Evolutionary conservation across 306 rosid species (phyloP).

Genomic region (Fragaria nilgerrensis): DNA sequence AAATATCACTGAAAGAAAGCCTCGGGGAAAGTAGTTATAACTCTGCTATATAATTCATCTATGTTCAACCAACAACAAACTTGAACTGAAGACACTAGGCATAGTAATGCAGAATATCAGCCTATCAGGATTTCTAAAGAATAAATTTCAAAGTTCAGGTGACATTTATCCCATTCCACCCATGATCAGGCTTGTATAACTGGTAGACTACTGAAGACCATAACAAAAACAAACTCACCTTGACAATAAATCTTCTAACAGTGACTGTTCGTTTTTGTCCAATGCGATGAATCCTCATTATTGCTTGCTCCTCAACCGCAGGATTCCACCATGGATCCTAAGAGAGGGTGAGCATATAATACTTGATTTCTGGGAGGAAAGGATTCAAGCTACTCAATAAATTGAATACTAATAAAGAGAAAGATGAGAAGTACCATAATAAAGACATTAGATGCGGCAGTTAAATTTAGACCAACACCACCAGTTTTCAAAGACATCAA

Average conservation of each 20-base stretch:
- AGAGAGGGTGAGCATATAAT: neutral
- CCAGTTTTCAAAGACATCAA: constrained; percentile 79
- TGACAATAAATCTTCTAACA: constrained; percentile 52
- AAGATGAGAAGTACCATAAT: constrained; percentile 48
- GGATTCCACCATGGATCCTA: constrained; percentile 99
- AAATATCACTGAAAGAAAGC: neutral
- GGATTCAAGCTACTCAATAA: neutral
- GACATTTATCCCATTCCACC: neutral
- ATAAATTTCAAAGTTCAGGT: neutral
- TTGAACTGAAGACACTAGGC: neutral
- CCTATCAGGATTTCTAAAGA: no score
- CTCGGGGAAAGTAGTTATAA: neutral
- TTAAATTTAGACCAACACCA: constrained; percentile 91
- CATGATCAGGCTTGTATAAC: neutral
- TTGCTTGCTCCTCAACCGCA: constrained; percentile 93
- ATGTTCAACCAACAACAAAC: neutral
- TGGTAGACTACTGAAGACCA: neutral
- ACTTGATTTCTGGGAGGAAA: constrained; percentile 1
- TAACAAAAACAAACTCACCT: constrained; percentile 22
- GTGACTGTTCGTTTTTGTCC: constrained; percentile 57
- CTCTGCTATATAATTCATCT: neutral
- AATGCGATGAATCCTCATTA: constrained; percentile 85
- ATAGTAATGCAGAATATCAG: neutral
- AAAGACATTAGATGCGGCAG: constrained; percentile 85
- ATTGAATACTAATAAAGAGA: neutral